phyloP scores from a whole-genome alignment of 1,284 basidiomycete species.

The Erythrobasidium hasegawianum region DNA sequence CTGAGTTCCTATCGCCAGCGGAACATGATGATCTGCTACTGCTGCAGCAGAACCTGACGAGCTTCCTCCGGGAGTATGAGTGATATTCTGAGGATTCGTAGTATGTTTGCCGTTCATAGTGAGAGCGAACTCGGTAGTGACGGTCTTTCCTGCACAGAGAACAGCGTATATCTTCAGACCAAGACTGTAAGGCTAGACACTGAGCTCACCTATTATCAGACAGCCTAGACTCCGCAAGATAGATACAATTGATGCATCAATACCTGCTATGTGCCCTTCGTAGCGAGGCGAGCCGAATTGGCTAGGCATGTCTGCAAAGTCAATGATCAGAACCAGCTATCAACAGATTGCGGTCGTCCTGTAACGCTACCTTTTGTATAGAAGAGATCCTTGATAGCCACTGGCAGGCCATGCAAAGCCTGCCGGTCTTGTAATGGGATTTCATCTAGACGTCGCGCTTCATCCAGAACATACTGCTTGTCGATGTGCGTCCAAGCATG shows the following conservation, averaged over 20 bases:
- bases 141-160: constrained; percentile 38
- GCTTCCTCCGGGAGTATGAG: constrained; percentile 43
- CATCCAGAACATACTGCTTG: neutral
- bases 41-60: constrained; percentile 46
- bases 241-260: constrained; percentile 43
- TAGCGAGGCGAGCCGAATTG: constrained; percentile 41
- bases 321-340: constrained; percentile 7
- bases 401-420: constrained; percentile 37
- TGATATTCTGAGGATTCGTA: constrained; percentile 39
- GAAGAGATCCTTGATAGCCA: constrained; percentile 47
- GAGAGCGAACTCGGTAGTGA: constrained; percentile 44
- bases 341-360: too few relatives aligned
- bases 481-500: neutral
- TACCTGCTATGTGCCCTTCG: constrained; percentile 37
- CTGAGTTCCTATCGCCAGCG: constrained; percentile 55
- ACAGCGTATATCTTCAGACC: neutral
- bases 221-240: constrained; percentile 41
- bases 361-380: constrained; percentile 33
- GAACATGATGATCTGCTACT: constrained; percentile 43
- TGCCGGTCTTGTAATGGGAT: neutral
- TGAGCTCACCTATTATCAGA: constrained; percentile 27
- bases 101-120: constrained; percentile 39
- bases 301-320: constrained; percentile 44
- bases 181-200: neutral
- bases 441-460: neutral